These are phyloP conservation scores for Talaromyces albobiverticillius DNA, from an alignment of 2,329 filamentous ascomycete genomes.

Conservation along the genomic window DNA sequence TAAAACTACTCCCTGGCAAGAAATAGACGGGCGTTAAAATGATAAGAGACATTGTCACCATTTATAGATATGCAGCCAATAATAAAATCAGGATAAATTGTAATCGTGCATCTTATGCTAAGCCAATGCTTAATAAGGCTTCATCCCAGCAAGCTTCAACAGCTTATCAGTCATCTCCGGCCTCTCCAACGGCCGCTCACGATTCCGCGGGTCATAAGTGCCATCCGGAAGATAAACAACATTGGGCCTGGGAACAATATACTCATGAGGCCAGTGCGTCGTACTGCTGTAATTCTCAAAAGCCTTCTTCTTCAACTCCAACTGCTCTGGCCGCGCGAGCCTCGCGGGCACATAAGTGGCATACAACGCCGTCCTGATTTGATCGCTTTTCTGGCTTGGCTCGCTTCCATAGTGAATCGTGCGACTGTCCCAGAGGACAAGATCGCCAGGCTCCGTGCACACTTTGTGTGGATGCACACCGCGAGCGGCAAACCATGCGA, in stretches of 20 bases:
- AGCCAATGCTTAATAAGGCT: too few relatives aligned
- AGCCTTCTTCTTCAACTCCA: slow-evolving; percentile 23
- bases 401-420: slow-evolving; percentile 14
- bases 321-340: slow-evolving; percentile 20
- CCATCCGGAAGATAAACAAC: neutral
- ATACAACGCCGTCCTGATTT: neutral
- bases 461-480: slow-evolving; percentile 34
- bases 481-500: neutral
- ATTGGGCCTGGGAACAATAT: slow-evolving; percentile 23
- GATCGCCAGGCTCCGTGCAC: slow-evolving; percentile 42
- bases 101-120: too few relatives aligned
- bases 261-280: slow-evolving; percentile 37
- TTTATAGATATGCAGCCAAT: too few relatives aligned
- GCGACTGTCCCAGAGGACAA: slow-evolving; percentile 42
- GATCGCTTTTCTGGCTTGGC: neutral
- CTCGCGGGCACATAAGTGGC: neutral
- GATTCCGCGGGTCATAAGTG: neutral
- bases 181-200: neutral
- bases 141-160: too few relatives aligned
- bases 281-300: slow-evolving; percentile 22
- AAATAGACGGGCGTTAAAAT: too few relatives aligned
- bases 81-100: too few relatives aligned
- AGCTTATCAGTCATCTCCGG: neutral
- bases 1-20: too few relatives aligned
- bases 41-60: too few relatives aligned